Base-by-base conservation (phyloP, 352 stramenopile species). In the Plasmopara muralis region DNA sequence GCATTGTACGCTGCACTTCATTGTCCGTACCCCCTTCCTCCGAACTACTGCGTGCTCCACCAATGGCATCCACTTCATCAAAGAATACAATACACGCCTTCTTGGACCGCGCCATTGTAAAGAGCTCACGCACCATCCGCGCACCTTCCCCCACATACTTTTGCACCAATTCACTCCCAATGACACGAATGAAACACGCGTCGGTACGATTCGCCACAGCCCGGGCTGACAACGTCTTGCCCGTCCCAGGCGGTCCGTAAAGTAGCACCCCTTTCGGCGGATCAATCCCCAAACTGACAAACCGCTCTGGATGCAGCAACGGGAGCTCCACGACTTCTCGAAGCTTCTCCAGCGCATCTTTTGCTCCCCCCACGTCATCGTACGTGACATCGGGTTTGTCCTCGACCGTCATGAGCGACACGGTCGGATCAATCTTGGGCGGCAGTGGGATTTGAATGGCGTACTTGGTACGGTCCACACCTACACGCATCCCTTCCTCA, bases 341-440 rank as follows among this genome's bases (percentile, higher is more conserved):
- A 8, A 99, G 82, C 71, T 99, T 98, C 70, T 99, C 93, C 46
- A 99, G 86, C 35, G 95, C 92, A 38, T 99, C 95, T 63, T 98
- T 98, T 33, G 85, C 89, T n/a, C 97, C 97, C 34, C 97, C 97
- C 0, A 99, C 96, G 72, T 99, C 97, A 68, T 99, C 96, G 78
- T 99, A 99, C 5, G 97, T 99, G 10, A 99, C 96, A 79, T 99
- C 97, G 6, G 97, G 97, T 73, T 99, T 99, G 64, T 99, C 97
- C 72, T 99, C 97, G 14, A 99, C 97, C 10, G 96, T 99, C 74
- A 89, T 87, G 43, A 87, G 67, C 43, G 73, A 95, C 6, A 99
- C 97, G 2, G 95, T 98, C 6, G 97, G 95, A 81, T 99, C 97
- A 74, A 99, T 99, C 66, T 98, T 98, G 13, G 97, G 96, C 18